Base-by-base conservation (phyloP, 441 rosid species). In the Theobroma grandiflorum region DNA sequence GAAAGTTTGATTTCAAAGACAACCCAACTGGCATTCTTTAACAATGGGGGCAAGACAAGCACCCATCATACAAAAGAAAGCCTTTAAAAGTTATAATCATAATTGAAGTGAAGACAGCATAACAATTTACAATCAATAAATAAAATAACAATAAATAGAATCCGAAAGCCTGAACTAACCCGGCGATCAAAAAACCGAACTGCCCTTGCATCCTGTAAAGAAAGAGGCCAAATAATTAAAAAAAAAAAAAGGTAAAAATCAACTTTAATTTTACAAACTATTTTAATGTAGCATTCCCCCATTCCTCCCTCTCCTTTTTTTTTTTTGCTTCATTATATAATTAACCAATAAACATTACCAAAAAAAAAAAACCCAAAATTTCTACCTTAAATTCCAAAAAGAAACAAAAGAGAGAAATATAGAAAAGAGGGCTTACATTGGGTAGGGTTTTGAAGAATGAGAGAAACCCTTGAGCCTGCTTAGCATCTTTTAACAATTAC, bases 381-480 rank as follows among this genome's bases (percentile, higher is more conserved):
- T 8, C 16, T 42, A 43, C 20, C 15, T 20, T 42, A 22, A 52
- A 52, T 26, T 50, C 16, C 53, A 33, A 55, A 31, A 35, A 52
- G 42, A 42, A 22, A 16, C 42, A 40, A 6, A 47, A 71, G 37
- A 73, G 4, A 75, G 45, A 43, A 22, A 53, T 67, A 66, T n/a
- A 3, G 26, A 26, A 31, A 72, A 6, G 58, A 31, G 33, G 20
- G 58, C 92, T 90, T 89, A 97, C 99, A 79, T 67, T 84, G 74
- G 96, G 94, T 70, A 97, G 94, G 81, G 94, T 90, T 89, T 90
- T 97, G 93, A 93, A 97, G 92, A 97, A 97, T 9, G 96, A 90
- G 75, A 97, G 93, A 88, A 97, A 97, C 80, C 99, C 99, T 84
- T 93, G 98, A 80, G 99, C 96, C 85, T 97, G 99, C 88, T 92